These are phyloP conservation scores for Powellomyces hirtus DNA, from an alignment of 192 early-diverging fungal species.

Conservation along the genomic window DNA sequence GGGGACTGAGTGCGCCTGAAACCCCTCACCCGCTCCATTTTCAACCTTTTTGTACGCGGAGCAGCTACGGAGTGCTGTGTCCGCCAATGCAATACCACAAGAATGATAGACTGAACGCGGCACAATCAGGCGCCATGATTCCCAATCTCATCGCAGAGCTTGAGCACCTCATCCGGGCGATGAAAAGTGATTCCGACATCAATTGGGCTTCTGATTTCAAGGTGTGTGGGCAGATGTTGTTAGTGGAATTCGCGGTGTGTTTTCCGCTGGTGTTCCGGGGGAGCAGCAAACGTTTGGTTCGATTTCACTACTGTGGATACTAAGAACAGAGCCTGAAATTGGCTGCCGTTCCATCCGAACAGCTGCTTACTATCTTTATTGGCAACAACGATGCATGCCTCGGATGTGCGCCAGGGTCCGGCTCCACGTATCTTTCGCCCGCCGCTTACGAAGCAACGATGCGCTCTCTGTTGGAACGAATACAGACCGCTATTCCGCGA, in stretches of 20 bases:
- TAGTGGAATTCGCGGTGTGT: background rate
- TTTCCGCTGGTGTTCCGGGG: no score
- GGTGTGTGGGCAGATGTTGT: no score
- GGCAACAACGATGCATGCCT: constrained; percentile 60
- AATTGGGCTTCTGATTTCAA: constrained; percentile 45
- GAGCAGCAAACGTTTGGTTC: no score
- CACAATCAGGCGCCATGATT: constrained; percentile 52
- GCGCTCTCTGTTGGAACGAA: constrained; percentile 3
- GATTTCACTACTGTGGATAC: no score
- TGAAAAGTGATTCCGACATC: constrained; percentile 29
- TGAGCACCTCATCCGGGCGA: constrained; percentile 38
- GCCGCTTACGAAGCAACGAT: constrained; percentile 9
- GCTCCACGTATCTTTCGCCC: constrained; percentile 23
- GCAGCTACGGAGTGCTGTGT: constrained; percentile 33
- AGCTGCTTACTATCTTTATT: constrained; percentile 56
- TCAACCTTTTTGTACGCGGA: background rate
- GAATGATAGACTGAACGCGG: constrained; percentile 47
- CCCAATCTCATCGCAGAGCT: constrained; percentile 45
- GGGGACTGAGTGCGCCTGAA: background rate
- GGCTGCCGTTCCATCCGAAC: background rate
- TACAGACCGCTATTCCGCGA: constrained; percentile 34
- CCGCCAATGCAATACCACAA: constrained; percentile 33
- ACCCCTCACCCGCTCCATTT: background rate
- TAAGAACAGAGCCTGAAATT: no score
- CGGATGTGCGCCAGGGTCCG: constrained; percentile 27